These are phyloP conservation scores for Linum trigynum DNA, from an alignment of 345 rosid species.

Conservation along the genomic window DNA sequence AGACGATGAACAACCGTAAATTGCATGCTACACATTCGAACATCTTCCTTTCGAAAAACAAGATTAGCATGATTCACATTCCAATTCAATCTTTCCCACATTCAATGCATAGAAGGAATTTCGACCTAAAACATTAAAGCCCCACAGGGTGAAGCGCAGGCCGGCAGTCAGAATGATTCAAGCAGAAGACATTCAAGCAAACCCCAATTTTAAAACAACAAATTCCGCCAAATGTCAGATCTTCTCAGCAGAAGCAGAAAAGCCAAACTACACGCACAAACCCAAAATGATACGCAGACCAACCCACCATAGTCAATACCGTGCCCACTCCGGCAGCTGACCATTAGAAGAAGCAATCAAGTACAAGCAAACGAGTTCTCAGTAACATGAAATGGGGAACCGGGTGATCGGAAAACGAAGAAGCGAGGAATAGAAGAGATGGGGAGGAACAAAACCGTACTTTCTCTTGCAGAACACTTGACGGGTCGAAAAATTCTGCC, in stretches of 20 bases:
- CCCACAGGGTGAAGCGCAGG: too few species aligned
- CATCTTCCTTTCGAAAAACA: neutral
- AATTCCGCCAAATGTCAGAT: too few species aligned
- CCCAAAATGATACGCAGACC: neutral
- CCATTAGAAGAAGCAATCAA: neutral
- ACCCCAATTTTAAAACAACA: neutral
- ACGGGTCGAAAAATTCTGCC: slow-evolving; percentile 79
- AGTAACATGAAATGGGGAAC: neutral
- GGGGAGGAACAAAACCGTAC: slow-evolving; percentile 23
- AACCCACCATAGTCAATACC: neutral
- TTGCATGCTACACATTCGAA: neutral
- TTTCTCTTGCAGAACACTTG: slow-evolving; percentile 65
- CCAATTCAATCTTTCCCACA: neutral
- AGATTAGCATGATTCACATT: neutral
- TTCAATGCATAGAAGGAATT: too few species aligned
- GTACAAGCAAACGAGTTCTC: neutral
- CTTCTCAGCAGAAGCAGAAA: neutral
- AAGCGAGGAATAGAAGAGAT: neutral
- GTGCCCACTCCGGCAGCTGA: neutral
- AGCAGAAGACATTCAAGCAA: too few species aligned
- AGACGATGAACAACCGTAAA: neutral
- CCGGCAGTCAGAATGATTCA: too few species aligned
- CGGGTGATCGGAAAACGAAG: neutral
- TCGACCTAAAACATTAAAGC: too few species aligned
- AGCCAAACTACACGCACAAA: neutral